phyloP scores from a whole-genome alignment of 2,329 filamentous ascomycete genomes.

The Tolypocladium cylindrosporum region DNA sequence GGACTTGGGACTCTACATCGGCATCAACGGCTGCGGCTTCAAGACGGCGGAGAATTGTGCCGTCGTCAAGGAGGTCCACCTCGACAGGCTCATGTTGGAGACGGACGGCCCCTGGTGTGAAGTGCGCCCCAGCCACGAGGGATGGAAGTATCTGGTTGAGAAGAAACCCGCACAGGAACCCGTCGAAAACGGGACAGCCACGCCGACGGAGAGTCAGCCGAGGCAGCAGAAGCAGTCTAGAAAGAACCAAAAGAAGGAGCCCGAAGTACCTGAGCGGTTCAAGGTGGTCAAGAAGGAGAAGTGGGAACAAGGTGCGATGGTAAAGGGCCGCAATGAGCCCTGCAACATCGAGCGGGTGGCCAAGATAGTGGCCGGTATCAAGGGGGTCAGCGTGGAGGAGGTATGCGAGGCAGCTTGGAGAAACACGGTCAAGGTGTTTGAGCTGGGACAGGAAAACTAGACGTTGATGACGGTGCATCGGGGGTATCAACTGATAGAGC shows the following conservation, averaged over 20 bases:
- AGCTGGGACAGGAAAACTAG: conserved; percentile 36
- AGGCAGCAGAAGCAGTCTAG: conserved; percentile 21
- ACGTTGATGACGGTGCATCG: neutral
- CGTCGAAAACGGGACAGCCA: conserved; percentile 12
- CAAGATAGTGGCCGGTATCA: conserved; percentile 79
- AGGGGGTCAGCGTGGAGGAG: conserved; percentile 67
- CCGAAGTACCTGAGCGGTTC: conserved; percentile 60
- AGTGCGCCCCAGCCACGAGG: conserved; percentile 80
- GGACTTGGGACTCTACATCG: conserved; percentile 74
- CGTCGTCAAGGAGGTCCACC: conserved; percentile 68
- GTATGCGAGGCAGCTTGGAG: conserved; percentile 79
- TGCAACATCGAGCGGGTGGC: conserved; percentile 79
- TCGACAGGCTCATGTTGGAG: conserved; percentile 82
- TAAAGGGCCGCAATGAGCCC: conserved; percentile 93
- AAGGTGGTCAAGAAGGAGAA: conserved; percentile 94
- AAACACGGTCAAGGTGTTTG: conserved; percentile 75
- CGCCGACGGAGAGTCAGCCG: conserved; percentile 6
- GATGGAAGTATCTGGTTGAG: conserved; percentile 56
- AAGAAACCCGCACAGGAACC: conserved; percentile 20
- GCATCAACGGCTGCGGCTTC: conserved; percentile 93
- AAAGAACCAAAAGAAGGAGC: conserved; percentile 45
- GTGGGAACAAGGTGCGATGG: conserved; percentile 77
- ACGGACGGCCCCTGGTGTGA: conserved; percentile 98
- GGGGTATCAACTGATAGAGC: conserved; percentile 20
- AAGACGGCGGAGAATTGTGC: conserved; percentile 88